These are phyloP conservation scores for Moricandia moricandioides DNA, from an alignment of 345 rosid genomes.

Conservation along the genomic window DNA sequence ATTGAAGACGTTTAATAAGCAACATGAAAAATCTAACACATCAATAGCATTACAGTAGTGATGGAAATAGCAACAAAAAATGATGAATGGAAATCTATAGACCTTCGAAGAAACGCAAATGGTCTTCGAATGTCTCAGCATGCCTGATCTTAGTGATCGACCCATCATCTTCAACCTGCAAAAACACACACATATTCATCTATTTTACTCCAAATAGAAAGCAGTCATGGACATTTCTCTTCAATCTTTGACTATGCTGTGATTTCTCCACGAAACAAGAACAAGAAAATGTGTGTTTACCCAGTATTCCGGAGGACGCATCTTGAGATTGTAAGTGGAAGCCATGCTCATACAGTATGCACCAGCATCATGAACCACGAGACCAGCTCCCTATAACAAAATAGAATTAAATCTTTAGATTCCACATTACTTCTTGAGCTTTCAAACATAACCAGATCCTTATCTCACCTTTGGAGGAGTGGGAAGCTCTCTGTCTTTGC, in stretches of 20 bases:
- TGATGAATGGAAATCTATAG: conserved; percentile 38
- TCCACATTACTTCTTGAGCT: neutral
- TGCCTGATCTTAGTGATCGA: conserved; percentile 74
- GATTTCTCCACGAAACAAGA: neutral
- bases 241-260: neutral
- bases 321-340: conserved; percentile 95
- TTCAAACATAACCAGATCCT: neutral
- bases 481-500: conserved; percentile 90
- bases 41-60: conserved; percentile 3
- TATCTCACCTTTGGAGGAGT: conserved; percentile 68
- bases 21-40: neutral
- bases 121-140: conserved; percentile 82
- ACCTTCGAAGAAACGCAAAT: conserved; percentile 69
- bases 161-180: conserved; percentile 85
- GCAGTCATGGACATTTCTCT: neutral
- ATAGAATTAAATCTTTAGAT: conserved; percentile 25
- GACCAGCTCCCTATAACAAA: conserved; percentile 72
- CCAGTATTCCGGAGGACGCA: conserved; percentile 99
- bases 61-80: conserved; percentile 10
- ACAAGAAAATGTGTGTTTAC: conserved; percentile 40
- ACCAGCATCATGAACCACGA: conserved; percentile 97
- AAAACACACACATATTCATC: neutral
- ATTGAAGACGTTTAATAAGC: neutral
- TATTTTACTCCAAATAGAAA: neutral
- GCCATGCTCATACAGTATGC: conserved; percentile 99